These are phyloP conservation scores for Coniochaeta sp. DNA, from an alignment of 2,329 filamentous ascomycete species.

Conservation along the genomic window DNA sequence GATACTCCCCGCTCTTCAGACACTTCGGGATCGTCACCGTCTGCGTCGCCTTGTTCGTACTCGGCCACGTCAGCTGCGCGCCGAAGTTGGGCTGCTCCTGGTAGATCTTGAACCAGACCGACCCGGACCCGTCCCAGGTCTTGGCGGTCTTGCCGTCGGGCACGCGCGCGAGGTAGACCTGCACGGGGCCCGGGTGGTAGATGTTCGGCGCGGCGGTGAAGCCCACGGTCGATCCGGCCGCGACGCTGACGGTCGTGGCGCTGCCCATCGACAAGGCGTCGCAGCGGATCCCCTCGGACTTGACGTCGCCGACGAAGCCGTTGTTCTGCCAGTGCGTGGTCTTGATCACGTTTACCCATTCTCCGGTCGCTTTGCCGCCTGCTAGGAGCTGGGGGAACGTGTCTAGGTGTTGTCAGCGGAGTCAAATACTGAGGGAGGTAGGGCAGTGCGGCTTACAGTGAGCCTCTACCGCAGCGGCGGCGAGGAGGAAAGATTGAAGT, in stretches of 20 bases:
- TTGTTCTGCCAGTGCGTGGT: slow-evolving; percentile 16
- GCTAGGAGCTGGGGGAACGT: slow-evolving; percentile 11
- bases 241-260: slow-evolving; percentile 23
- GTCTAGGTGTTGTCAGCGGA: slow-evolving; percentile 5
- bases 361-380: slow-evolving; percentile 1
- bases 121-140: slow-evolving; percentile 23
- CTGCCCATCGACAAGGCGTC: slow-evolving; percentile 16
- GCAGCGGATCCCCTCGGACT: slow-evolving; percentile 20
- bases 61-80: slow-evolving; percentile 7
- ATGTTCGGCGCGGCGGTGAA: slow-evolving; percentile 29
- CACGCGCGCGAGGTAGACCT: slow-evolving; percentile 28
- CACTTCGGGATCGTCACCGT: slow-evolving; percentile 24
- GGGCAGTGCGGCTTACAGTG: background rate
- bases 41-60: slow-evolving; percentile 7
- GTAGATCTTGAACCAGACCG: slow-evolving; percentile 31
- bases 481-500: background rate
- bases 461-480: background rate
- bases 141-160: slow-evolving; percentile 23
- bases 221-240: slow-evolving; percentile 29
- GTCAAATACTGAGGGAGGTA: background rate
- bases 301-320: slow-evolving; percentile 17
- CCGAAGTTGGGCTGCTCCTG: slow-evolving; percentile 20
- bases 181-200: slow-evolving; percentile 29
- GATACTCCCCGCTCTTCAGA: slow-evolving; percentile 25
- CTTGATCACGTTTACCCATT: slow-evolving; percentile 13